Evolutionary conservation across 805 yeast genomes (phyloP), one percentile per base, ranked within the genome.

Genomic region (Cyberlindnera maritima): DNA sequence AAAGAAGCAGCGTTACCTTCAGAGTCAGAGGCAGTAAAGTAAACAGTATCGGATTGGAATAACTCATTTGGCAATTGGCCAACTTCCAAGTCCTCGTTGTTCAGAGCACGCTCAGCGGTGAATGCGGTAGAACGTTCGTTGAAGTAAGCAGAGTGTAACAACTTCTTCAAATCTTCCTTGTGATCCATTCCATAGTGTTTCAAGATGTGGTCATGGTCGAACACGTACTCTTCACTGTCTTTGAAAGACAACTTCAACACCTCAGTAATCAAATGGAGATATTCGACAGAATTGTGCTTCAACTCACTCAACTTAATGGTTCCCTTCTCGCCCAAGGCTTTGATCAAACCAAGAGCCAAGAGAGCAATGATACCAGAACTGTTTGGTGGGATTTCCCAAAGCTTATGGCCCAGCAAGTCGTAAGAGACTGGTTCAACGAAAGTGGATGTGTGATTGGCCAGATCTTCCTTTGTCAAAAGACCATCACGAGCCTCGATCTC

Each of bases 311-410:
- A 58, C 42, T 79, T 71, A n/a, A 73, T 63, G 12, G 71, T 64
- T 3, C 77, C 76, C 15, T 58, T 49, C 15, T 66, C 67, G 28
- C 78, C 79, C 48, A 87, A 69, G 32, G 77, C 76, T 54, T 73
- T 74, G 52, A 87, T 74, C 37, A 83, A 70, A 0, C 92, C 94
- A 41, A 85, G 64, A 0, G 92, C 81, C 15, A 85, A 66, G 41
- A 87, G 67, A 0, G 91, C 94, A 38, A 87, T 86, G 13, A 87
- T 64, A 9, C 95, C 95, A 44, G 87, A 88, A 4, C 92, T 88
- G 63, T 82, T 86, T 13, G 96, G 96, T 11, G 96, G 94, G 52
- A 86, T 81, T 62, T 87, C 94, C 88, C 91, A 83, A 21, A 87
- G 69, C 25, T 71, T 74, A 41, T 74, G 70, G 11, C 77, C 85